Evolutionary conservation across 148 eudicot genomes (phyloP).

Genomic region (Cornus kousa): DNA sequence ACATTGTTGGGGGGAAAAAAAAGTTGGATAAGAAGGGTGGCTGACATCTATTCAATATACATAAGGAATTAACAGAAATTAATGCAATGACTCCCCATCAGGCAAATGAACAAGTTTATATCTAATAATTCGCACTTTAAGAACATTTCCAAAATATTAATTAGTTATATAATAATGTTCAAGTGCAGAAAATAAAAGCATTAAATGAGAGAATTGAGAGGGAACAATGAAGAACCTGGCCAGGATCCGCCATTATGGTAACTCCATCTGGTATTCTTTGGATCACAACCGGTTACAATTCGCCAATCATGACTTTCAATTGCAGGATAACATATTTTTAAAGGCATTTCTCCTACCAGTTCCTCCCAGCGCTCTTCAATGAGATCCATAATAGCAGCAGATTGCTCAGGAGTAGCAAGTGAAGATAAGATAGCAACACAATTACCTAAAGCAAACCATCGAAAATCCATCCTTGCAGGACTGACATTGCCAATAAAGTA

Average conservation of each 20-base stretch:
- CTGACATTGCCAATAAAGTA: constrained; percentile 84
- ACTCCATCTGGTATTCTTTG: constrained; percentile 89
- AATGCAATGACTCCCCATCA: too few relatives aligned
- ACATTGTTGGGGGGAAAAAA: too few relatives aligned
- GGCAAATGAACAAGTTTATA: too few relatives aligned
- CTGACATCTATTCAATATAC: too few relatives aligned
- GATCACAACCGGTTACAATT: constrained; percentile 82
- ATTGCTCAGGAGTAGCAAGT: constrained; percentile 82
- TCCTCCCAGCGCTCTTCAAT: constrained; percentile 84
- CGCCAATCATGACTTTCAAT: constrained; percentile 88
- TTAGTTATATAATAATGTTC: too few relatives aligned
- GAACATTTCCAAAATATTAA: neutral
- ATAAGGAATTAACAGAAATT: too few relatives aligned
- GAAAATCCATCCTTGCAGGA: constrained; percentile 84
- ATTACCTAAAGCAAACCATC: constrained; percentile 88
- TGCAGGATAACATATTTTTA: constrained; percentile 71
- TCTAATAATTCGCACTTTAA: too few relatives aligned
- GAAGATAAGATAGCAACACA: constrained; percentile 77
- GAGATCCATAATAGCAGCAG: constrained; percentile 83
- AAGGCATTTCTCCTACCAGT: constrained; percentile 78
- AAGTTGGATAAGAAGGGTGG: too few relatives aligned
- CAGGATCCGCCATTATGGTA: constrained; percentile 89
- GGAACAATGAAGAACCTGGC: constrained; percentile 56
- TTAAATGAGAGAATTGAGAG: constrained; percentile 4
- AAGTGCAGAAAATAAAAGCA: constrained; percentile 1